Evolutionary conservation across 1,284 basidiomycete genomes (phyloP), one percentile per base, ranked within the genome.

Genomic region (Tilletiopsis washingtonensis): DNA sequence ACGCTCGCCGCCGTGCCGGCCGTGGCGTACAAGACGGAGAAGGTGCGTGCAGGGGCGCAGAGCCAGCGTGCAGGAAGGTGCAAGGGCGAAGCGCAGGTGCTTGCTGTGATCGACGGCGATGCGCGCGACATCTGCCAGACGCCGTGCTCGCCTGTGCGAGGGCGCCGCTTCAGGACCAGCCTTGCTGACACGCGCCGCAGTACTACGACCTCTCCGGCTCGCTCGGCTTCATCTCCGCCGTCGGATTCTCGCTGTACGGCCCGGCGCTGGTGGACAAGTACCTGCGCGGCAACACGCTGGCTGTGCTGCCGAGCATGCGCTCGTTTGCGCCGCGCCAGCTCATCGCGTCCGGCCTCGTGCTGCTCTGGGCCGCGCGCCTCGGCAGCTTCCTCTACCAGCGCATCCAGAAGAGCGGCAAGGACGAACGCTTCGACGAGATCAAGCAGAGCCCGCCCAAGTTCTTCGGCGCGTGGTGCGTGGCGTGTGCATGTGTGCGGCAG

Each of bases 341-440:
- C n/a, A 65, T 84, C 27, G 62, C 83, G 50, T 80, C 74, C 48
- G 78, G 77, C 5, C 78, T 80, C 39, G 74, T 79, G 21, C 75
- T 78, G 4, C 64, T 84, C 7, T 87, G 84, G 85, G 79, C 78
- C 11, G 68, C 76, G 0, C 74, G 85, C 21, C 76, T 88, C 1
- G 85, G 84, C 26, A 75, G 70, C 24, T 86, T 84, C 70, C 75
- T 86, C 34, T 78, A 78, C 38, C 59, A 79, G 77, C 75, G 79
- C 49, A 78, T 80, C 32, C 54, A 77, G 39, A 78, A 77, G 51
- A 71, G 75, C 3, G 79, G 79, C 3, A 76, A 77, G 3, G 84
- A 87, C 69, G 81, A 82, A 6, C 75, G 85, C 15, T 87, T 87
- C 58, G 82, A 85, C 48, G 74, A 82, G 55, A 78, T 85, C 53